Conservation (phyloP, 257 asterid genomes). For the Forsythia suspensa region DNA sequence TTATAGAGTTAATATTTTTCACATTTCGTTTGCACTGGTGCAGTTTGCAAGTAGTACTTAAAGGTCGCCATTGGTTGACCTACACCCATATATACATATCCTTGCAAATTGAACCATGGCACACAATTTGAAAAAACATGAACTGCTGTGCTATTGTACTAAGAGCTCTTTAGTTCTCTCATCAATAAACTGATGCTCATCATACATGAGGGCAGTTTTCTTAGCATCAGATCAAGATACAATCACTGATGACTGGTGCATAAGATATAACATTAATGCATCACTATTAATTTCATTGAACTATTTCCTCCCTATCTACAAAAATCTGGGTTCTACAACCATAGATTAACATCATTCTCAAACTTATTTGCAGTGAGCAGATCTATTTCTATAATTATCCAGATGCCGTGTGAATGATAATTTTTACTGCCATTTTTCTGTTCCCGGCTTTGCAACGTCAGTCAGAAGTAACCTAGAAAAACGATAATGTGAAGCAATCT, state of each 20-base stretch:
- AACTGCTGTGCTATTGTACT: slow-evolving; percentile 4
- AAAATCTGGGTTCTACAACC: neutral
- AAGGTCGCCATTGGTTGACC: slow-evolving; percentile 1
- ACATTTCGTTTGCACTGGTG: neutral
- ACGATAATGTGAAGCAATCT: neutral
- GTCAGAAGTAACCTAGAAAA: neutral
- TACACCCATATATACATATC: neutral
- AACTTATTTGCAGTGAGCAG: neutral
- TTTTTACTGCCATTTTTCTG: neutral
- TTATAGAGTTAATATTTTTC: neutral
- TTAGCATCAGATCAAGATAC: neutral
- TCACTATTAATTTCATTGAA: neutral
- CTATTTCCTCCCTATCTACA: slow-evolving; percentile 1
- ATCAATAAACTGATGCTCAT: slow-evolving; percentile 2
- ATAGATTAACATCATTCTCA: neutral
- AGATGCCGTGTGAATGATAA: neutral
- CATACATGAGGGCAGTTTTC: neutral
- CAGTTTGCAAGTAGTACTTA: slow-evolving; percentile 6
- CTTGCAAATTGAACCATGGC: slow-evolving; percentile 9
- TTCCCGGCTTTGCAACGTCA: neutral
- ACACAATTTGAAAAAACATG: neutral
- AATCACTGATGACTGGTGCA: neutral
- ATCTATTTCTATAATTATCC: neutral
- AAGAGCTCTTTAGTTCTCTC: slow-evolving; percentile 11
- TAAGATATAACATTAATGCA: neutral